A percentile compares a stretch with the other conserved stretches of the same genome.
phyloP scores from a whole-genome alignment of 1,284 basidiomycete genomes.

The Trametes hirsuta region DNA sequence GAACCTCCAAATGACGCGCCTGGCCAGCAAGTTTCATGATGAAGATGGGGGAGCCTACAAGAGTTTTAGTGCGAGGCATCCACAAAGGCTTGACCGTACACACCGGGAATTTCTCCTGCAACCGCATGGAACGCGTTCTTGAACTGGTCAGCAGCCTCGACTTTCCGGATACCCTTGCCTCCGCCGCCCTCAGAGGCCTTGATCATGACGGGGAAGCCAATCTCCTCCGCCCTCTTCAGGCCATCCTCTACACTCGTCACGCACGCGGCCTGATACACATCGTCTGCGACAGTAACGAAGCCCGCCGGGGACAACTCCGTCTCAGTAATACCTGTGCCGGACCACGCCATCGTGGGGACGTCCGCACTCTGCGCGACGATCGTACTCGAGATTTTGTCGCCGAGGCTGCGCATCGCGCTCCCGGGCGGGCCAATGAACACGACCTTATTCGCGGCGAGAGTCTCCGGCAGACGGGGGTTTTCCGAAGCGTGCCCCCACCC shows the following conservation, averaged over 20 bases:
- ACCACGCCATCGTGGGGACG: conserved; percentile 99
- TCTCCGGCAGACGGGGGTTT: conserved; percentile 98
- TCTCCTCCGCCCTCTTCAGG: conserved; percentile 80
- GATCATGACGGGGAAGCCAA: conserved; percentile 99
- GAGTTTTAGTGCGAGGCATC: conserved; percentile 17
- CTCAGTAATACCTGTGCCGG: conserved; percentile 92
- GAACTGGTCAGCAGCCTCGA: conserved; percentile 85
- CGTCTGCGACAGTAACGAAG: conserved; percentile 93
- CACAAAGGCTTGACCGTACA: conserved; percentile 13
- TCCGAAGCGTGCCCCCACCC: conserved; percentile 99
- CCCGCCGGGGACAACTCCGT: conserved; percentile 87
- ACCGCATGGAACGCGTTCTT: conserved; percentile 95
- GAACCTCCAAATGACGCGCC: conserved; percentile 97
- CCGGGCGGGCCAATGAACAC: conserved; percentile 99
- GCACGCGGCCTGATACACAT: conserved; percentile 90
- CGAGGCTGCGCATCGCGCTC: conserved; percentile 98
- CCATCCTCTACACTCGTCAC: conserved; percentile 92
- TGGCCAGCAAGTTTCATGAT: conserved; percentile 99
- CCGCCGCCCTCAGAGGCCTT: conserved; percentile 99
- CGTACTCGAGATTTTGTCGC: conserved; percentile 99
- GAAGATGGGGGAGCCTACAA: conserved; percentile 94
- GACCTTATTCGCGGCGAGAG: conserved; percentile 91
- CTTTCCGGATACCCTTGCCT: conserved; percentile 97
- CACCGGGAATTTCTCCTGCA: conserved; percentile 94
- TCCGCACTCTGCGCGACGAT: conserved; percentile 97